Conservation (phyloP, 768 basidiomycete genomes). For the Pleurotus sapidus region DNA sequence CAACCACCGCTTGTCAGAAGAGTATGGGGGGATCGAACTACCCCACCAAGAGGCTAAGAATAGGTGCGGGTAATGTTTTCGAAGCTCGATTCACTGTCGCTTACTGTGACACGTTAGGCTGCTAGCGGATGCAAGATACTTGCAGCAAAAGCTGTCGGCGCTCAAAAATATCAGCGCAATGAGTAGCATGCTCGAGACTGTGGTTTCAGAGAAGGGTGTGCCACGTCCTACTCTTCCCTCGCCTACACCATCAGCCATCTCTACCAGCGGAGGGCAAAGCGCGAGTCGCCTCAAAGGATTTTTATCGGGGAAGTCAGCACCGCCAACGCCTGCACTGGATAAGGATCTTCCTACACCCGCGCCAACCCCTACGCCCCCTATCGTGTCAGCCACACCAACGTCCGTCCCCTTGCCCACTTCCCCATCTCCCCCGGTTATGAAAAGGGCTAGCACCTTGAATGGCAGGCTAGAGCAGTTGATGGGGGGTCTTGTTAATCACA, state of each 20-base stretch:
- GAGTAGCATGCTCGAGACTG: slow-evolving; percentile 78
- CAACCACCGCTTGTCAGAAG: slow-evolving; percentile 86
- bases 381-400: slow-evolving; percentile 11
- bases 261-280: slow-evolving; percentile 22
- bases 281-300: slow-evolving; percentile 49
- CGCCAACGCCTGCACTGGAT: slow-evolving; percentile 23
- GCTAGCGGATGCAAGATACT: slow-evolving; percentile 71
- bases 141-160: slow-evolving; percentile 72
- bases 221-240: slow-evolving; percentile 27
- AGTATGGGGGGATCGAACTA: slow-evolving; percentile 79
- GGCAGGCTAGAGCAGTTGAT: slow-evolving; percentile 5
- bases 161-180: slow-evolving; percentile 74
- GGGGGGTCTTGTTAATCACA: slow-evolving; percentile 1
- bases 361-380: background rate
- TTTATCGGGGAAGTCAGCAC: slow-evolving; percentile 31
- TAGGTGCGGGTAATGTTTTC: slow-evolving; percentile 46
- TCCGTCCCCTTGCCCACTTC: slow-evolving; percentile 15
- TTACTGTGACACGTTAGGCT: slow-evolving; percentile 46
- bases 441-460: slow-evolving; percentile 4
- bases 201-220: slow-evolving; percentile 78
- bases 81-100: no score
- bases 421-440: background rate
- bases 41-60: slow-evolving; percentile 83
- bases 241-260: slow-evolving; percentile 26
- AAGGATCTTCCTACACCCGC: slow-evolving; percentile 31